Evolutionary conservation across 495 filamentous ascomycete species (phyloP), one percentile per base, ranked within the genome.

Genomic region (Podospora pseudocomata): DNA sequence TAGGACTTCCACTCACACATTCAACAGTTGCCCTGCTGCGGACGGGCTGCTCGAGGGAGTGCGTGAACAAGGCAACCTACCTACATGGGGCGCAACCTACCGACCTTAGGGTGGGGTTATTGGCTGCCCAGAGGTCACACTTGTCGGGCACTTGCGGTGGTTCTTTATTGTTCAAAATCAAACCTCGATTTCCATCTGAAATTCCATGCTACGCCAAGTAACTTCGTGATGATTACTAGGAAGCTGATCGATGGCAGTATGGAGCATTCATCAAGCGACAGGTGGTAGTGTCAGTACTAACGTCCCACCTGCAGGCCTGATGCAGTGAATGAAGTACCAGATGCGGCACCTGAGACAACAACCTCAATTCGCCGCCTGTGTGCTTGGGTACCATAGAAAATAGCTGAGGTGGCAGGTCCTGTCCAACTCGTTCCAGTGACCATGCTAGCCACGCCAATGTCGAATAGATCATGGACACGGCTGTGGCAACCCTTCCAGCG

Each of bases 81-180:
- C 54, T 58, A 58, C 55, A 49, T 49, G 39, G 55, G 55, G 55
- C 55, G 55, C 55, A 58, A 58, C 23, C 23, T 23, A 23, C 23
- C 23, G 23, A 23, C 23, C 23, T 23, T 23, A 23, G 23, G n/a
- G 55, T 58, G n/a, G 55, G 55, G 39, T 19, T 58, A n/a, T 26
- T 26, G 54, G 54, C 54, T 7, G 55, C 55, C n/a, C 55, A 58
- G 55, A 20, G 55, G 55, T 49, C 39, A 49, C 39, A 49, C 39
- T 39, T 39, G 3, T 2, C 0, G 34, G 34, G 34, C 34, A 39
- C 34, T 39, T 11, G 39, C 5, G 39, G 39, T 9, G 39, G 39
- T 49, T 49, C 39, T 49, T 49, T 49, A 11, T 18, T 49, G 39
- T 49, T 49, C 39, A 16, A 49, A 11, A 49, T 49, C 5, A 49